These are phyloP conservation scores for Prunus dulcis DNA, from an alignment of 306 rosid genomes.

Conservation along the genomic window DNA sequence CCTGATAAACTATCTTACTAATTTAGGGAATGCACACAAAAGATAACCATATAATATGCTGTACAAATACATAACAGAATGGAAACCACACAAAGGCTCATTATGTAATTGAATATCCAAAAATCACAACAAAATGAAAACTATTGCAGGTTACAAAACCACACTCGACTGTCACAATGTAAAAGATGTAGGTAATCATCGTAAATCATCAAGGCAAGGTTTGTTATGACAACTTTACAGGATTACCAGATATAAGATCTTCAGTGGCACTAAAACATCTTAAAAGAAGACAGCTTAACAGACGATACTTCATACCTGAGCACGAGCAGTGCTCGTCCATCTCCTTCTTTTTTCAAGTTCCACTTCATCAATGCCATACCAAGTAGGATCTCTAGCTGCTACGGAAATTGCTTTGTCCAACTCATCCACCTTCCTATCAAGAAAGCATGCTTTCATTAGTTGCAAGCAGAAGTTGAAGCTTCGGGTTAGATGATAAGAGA, in stretches of 20 bases:
- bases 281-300: constrained; percentile 8
- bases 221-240: background rate
- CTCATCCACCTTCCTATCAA: constrained; percentile 97
- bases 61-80: background rate
- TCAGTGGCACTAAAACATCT: constrained; percentile 11
- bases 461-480: constrained; percentile 12
- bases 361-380: constrained; percentile 83
- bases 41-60: background rate
- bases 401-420: constrained; percentile 90
- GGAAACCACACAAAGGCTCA: background rate
- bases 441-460: constrained; percentile 62
- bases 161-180: background rate
- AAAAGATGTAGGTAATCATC: background rate
- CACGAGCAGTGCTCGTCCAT: constrained; percentile 82
- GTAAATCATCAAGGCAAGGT: background rate
- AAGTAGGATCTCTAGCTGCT: constrained; percentile 85
- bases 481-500: background rate
- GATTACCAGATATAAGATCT: constrained; percentile 8
- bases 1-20: constrained; percentile 45
- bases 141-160: background rate
- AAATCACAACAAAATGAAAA: constrained; percentile 3
- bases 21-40: constrained; percentile 20
- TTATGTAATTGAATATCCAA: background rate
- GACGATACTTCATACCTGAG: constrained; percentile 57
- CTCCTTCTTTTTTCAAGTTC: constrained; percentile 90